These are phyloP conservation scores for Chalciporus pseudorubinellus DNA, from an alignment of 768 basidiomycete species.

Conservation along the genomic window DNA sequence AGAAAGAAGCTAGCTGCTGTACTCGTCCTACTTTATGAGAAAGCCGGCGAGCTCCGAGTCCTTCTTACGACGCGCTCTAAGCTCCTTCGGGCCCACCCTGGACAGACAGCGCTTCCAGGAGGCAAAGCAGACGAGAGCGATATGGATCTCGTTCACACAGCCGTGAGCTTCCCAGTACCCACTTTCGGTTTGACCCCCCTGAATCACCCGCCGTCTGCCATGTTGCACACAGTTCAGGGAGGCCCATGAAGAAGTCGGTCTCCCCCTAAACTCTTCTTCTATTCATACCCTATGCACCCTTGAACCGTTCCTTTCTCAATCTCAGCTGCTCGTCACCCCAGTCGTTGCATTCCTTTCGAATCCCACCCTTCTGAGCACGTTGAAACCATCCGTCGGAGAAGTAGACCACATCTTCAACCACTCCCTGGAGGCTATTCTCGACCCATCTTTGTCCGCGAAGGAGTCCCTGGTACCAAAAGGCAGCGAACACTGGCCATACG, in stretches of 20 bases:
- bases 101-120: conserved; percentile 81
- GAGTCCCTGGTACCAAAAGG: conserved; percentile 52
- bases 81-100: conserved; percentile 67
- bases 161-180: conserved; percentile 54
- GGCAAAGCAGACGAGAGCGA: conserved; percentile 75
- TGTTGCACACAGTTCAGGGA: conserved; percentile 89
- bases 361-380: conserved; percentile 42
- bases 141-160: conserved; percentile 60
- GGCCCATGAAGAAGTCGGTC: conserved; percentile 79
- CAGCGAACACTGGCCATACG: conserved; percentile 77
- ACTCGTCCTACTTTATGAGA: conserved; percentile 74
- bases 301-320: conserved; percentile 67
- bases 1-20: conserved; percentile 65
- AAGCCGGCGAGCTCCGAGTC: conserved; percentile 64
- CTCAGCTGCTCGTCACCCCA: conserved; percentile 71
- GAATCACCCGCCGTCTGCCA: neutral
- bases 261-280: conserved; percentile 55
- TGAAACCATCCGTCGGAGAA: conserved; percentile 61
- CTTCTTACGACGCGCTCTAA: conserved; percentile 86
- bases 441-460: conserved; percentile 48
- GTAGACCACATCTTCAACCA: conserved; percentile 81
- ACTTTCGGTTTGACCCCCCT: neutral
- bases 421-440: conserved; percentile 69
- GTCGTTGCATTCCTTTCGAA: conserved; percentile 70
- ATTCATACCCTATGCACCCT: conserved; percentile 61